Percentiles rank a stretch among this genome's conserved stretches.
Evolutionary conservation across 148 eudicot species (phyloP).

Genomic region (Arbutus unedo): DNA sequence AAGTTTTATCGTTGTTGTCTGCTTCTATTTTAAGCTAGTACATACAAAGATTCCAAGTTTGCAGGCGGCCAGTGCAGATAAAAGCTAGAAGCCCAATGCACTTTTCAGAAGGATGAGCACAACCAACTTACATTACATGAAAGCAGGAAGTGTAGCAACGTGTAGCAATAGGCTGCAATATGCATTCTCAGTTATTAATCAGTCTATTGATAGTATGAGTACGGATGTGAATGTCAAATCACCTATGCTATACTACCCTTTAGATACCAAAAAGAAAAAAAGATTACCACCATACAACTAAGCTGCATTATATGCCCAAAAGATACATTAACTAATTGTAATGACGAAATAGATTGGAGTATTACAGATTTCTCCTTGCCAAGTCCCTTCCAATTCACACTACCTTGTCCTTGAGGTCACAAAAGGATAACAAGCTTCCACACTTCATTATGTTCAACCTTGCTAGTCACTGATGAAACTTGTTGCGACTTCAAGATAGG

Average conservation of each 20-base stretch:
- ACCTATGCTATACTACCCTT: too few species aligned
- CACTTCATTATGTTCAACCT: too few species aligned
- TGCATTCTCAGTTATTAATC: not conserved
- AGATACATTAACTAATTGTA: too few species aligned
- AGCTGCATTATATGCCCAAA: too few species aligned
- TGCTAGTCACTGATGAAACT: too few species aligned
- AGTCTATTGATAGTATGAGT: not conserved
- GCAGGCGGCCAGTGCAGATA: not conserved
- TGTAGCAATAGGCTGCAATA: not conserved
- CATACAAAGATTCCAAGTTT: not conserved
- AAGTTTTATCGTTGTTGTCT: not conserved
- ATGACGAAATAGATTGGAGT: too few species aligned
- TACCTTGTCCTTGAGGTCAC: not conserved
- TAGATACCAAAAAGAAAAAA: too few species aligned
- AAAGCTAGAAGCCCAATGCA: not conserved
- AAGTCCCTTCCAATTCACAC: not conserved
- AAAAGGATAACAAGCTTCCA: too few species aligned
- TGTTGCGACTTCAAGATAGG: not conserved
- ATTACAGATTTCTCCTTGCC: not conserved
- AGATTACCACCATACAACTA: too few species aligned
- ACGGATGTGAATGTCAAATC: not conserved
- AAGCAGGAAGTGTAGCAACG: slow-evolving; percentile 3
- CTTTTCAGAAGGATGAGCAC: not conserved
- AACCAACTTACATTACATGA: not conserved
- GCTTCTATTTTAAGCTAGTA: slow-evolving; percentile 1